Percentiles rank a stretch among this genome's conserved stretches.
These are phyloP conservation scores for Boletus sp. DNA, from an alignment of 768 basidiomycete genomes.

Conservation along the genomic window DNA sequence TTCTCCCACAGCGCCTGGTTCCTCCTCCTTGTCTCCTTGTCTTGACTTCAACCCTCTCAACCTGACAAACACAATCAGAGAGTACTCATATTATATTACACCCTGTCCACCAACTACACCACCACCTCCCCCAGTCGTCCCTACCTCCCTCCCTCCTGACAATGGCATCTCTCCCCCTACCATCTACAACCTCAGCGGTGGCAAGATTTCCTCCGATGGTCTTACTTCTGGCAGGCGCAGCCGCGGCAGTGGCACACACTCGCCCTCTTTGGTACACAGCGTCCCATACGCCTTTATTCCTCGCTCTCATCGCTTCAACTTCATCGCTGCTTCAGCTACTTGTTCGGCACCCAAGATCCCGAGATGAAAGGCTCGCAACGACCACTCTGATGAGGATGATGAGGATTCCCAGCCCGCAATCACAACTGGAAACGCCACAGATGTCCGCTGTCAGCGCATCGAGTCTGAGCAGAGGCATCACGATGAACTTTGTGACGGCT, in stretches of 20 bases:
- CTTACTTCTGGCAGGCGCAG: conserved; percentile 61
- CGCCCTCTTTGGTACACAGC: conserved; percentile 43
- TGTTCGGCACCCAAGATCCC: conserved; percentile 53
- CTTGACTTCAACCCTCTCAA: conserved; percentile 64
- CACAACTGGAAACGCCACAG: conserved; percentile 46
- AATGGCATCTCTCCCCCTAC: conserved; percentile 78
- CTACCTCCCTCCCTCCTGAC: no score
- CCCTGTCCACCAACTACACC: conserved; percentile 52
- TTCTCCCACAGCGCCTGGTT: conserved; percentile 45
- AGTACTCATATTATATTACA: conserved; percentile 61
- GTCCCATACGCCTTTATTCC: conserved; percentile 62
- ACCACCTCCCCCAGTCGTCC: no score
- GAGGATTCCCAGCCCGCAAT: conserved; percentile 63
- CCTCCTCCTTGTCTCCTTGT: conserved; percentile 53
- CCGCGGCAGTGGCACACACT: no score
- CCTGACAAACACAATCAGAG: conserved; percentile 52
- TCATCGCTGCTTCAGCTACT: conserved; percentile 51
- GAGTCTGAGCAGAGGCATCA: conserved; percentile 91
- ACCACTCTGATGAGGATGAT: conserved; percentile 70
- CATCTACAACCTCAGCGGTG: conserved; percentile 66
- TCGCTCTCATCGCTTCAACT: conserved; percentile 78
- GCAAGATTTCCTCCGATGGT: conserved; percentile 72
- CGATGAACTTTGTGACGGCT: conserved; percentile 92
- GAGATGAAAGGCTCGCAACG: conserved; percentile 49
- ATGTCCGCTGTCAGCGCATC: conserved; percentile 86